Evolutionary conservation across 1,284 basidiomycete species (phyloP), one percentile per base, ranked within the genome.

Genomic region (Malassezia vespertilionis): DNA sequence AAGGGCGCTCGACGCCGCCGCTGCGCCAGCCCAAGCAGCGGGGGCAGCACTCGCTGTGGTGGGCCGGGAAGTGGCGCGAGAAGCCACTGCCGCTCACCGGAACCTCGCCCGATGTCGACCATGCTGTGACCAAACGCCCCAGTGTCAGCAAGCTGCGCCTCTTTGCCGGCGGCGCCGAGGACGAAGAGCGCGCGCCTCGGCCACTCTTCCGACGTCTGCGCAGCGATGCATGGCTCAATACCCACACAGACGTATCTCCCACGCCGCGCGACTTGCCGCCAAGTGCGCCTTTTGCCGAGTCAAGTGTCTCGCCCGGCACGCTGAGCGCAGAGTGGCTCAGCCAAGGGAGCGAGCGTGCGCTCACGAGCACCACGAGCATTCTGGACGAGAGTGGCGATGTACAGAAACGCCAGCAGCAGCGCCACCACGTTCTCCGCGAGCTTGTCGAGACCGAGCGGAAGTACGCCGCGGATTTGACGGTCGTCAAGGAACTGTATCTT

Each of bases 401-500:
- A 12, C 50, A 56, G 14, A 72, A 70, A 52, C 34, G 53, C n/a
- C 61, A 76, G 28, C 74, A 83, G 15, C 90, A 87, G 73, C 80
- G 89, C 21, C 77, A 81, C 20, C 83, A 91, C 65, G 82, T 87
- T 1, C 74, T 95, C 27, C 78, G 82, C 37, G 89, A 95, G 46
- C 56, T 69, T 14, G 37, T 63, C 15, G 63, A 67, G 33, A 88
- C 86, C 17, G 89, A 95, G 68, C 76, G 83, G 22, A 81, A 83
- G 0, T 91, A 91, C 71, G 85, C 88, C 1, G 82, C 80, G 9
- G 89, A 95, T 74, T 76, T 95, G 17, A 82, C 82, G 3, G 75
- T 93, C 39, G 80, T 93, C 43, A 77, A 82, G 36, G 83, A 88
- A 58, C 79, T 90, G 22, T 86, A 89, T 67, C 58, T 74, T 22